Base-by-base conservation (phyloP, 1,284 basidiomycete species). In the Malassezia psittaci region DNA sequence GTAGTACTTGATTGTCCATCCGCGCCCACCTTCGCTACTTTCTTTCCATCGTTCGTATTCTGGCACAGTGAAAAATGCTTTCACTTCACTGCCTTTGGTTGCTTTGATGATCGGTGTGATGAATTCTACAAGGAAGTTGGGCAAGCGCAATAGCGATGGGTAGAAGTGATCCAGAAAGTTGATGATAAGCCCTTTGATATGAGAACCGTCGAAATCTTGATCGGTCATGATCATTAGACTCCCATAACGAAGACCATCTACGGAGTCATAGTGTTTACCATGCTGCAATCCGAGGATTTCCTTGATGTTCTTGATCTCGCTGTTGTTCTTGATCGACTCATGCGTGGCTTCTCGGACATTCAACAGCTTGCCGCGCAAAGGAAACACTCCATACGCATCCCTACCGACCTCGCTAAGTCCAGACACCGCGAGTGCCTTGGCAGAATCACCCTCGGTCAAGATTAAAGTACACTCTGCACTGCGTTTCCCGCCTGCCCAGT, bases 201-300 rank as follows among this genome's bases (percentile, higher is more conserved):
- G 94, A 37, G 93, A 98, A 51, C 94, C 94, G 78, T 99, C 94
- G 78, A 98, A 90, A 83, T 99, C 94, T 66, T 96, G 91, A 85
- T 99, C 94, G 12, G 94, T 91, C 94, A 99, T 99, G 72, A 99
- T 90, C 94, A 99, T 99, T 58, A 99, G 76, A 55, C 85, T 84
- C 1, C 94, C 94, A 70, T 99, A 99, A 21, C 94, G 84, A 72
- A 99, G 77, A 64, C 82, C 85, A 46, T 81, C 79, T 15, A 82
- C 78, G 51, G 81, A 82, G 21, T 78, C 79, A 76, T 99, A 99
- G 61, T 86, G 85, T 76, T 90, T 90, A 68, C 87, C 87, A 74
- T 94, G 90, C 76, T 94, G 90, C 56, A 98, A 77, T 18, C 94
- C 94, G 78, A 99, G 82, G 66, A 98, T 98, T 79, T 96, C 88